These are phyloP conservation scores for Albugo laibachii DNA, from an alignment of 352 stramenopile genomes.

Conservation along the genomic window DNA sequence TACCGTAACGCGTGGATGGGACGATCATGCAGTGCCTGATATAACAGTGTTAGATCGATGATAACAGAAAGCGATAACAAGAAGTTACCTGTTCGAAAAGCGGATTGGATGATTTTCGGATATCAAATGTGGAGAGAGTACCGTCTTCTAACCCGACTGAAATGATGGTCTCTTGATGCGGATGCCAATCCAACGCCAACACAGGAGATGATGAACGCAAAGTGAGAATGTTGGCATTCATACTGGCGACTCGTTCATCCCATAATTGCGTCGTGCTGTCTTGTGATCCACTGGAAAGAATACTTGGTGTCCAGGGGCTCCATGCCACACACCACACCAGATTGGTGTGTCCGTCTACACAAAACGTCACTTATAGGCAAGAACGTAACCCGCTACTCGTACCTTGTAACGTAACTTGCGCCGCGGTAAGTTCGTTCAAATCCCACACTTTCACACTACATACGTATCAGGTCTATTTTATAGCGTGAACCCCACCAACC, in stretches of 20 bases:
- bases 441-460: conserved; percentile 61
- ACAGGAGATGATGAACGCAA: conserved; percentile 21
- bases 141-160: conserved; percentile 46
- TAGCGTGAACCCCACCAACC: background rate
- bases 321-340: conserved; percentile 50
- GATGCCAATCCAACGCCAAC: conserved; percentile 52
- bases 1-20: conserved; percentile 46
- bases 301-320: conserved; percentile 17
- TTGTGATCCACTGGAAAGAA: conserved; percentile 38
- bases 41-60: background rate
- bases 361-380: background rate
- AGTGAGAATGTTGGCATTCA: conserved; percentile 3
- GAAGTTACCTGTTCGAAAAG: conserved; percentile 17
- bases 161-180: conserved; percentile 27
- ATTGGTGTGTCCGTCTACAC: conserved; percentile 19
- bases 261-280: conserved; percentile 54
- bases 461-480: background rate
- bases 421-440: conserved; percentile 12
- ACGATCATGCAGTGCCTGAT: conserved; percentile 14
- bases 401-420: background rate
- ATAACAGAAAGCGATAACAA: background rate
- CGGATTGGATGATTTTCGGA: conserved; percentile 19
- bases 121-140: conserved; percentile 42
- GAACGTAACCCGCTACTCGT: background rate
- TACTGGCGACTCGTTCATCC: conserved; percentile 29